A percentile compares a stretch with the other conserved stretches of the same genome.
phyloP scores from a whole-genome alignment of 352 stramenopile genomes.

The Phytophthora vignae region DNA sequence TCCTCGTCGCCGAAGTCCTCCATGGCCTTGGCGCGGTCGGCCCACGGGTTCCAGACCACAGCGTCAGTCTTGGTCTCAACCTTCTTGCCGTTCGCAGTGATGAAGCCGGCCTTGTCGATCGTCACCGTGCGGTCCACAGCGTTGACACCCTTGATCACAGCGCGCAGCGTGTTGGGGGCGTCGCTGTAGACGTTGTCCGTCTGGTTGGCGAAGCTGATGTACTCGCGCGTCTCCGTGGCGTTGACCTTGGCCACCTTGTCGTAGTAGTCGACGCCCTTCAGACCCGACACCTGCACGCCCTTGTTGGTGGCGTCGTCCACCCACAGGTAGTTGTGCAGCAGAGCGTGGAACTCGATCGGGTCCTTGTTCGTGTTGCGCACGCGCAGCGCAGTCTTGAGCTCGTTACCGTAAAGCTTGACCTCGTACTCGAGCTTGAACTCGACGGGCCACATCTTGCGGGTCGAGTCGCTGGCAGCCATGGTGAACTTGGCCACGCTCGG shows the following conservation, averaged over 20 bases:
- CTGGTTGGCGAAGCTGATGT: constrained; percentile 71
- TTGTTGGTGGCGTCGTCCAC: constrained; percentile 79
- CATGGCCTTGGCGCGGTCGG: constrained; percentile 92
- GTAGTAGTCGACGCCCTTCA: constrained; percentile 85
- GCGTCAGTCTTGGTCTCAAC: constrained; percentile 62
- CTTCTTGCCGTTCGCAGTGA: constrained; percentile 33
- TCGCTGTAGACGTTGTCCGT: constrained; percentile 91
- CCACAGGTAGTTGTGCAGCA: constrained; percentile 95
- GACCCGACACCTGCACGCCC: constrained; percentile 72
- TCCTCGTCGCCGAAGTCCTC: constrained; percentile 95
- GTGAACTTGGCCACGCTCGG: constrained; percentile 39
- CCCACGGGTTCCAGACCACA: constrained; percentile 95
- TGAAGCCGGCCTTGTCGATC: constrained; percentile 66
- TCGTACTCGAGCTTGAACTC: constrained; percentile 73
- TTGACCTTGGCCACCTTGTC: constrained; percentile 88
- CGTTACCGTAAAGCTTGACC: constrained; percentile 63
- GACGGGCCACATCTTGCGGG: constrained; percentile 52
- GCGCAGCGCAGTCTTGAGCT: constrained; percentile 73
- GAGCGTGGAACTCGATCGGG: constrained; percentile 92
- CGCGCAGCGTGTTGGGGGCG: constrained; percentile 56
- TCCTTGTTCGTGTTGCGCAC: constrained; percentile 86
- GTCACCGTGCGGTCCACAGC: constrained; percentile 56
- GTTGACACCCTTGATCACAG: constrained; percentile 56
- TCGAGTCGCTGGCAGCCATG: constrained; percentile 36
- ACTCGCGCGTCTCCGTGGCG: constrained; percentile 61